Percentiles rank a stretch among this genome's conserved stretches.
These are phyloP conservation scores for Nadsonia commutata DNA, from an alignment of 1,139 yeast genomes.

Conservation along the genomic window DNA sequence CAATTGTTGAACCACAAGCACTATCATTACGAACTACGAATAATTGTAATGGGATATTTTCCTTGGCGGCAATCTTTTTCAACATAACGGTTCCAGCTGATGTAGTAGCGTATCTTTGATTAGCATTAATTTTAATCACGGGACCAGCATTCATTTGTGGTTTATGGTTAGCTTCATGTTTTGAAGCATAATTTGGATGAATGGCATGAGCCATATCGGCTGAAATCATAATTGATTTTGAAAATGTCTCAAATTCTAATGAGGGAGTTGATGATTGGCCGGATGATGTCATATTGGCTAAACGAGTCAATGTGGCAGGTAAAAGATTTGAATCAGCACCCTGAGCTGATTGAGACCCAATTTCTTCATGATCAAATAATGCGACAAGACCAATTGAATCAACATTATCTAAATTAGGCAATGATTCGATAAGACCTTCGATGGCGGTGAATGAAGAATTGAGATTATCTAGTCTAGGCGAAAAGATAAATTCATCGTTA, in stretches of 20 bases:
- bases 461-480: conserved; percentile 87
- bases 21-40: conserved; percentile 87
- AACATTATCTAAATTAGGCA: conserved; percentile 28
- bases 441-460: conserved; percentile 75
- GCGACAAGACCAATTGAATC: conserved; percentile 57
- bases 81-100: conserved; percentile 75
- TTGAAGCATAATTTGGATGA: conserved; percentile 74
- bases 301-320: conserved; percentile 59
- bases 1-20: conserved; percentile 94
- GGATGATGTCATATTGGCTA: conserved; percentile 33
- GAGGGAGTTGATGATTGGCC: conserved; percentile 24
- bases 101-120: conserved; percentile 89
- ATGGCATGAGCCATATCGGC: conserved; percentile 97
- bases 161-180: conserved; percentile 63
- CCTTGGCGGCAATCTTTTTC: conserved; percentile 53
- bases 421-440: conserved; percentile 50
- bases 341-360: conserved; percentile 87
- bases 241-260: conserved; percentile 40
- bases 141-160: conserved; percentile 84
- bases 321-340: conserved; percentile 91
- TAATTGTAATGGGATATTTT: conserved; percentile 38
- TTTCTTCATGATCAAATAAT: conserved; percentile 87
- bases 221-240: conserved; percentile 77
- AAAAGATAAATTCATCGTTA: conserved; percentile 77
- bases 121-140: conserved; percentile 84